Conservation (phyloP, 768 basidiomycete species). For the Rubroboletus satanas region DNA sequence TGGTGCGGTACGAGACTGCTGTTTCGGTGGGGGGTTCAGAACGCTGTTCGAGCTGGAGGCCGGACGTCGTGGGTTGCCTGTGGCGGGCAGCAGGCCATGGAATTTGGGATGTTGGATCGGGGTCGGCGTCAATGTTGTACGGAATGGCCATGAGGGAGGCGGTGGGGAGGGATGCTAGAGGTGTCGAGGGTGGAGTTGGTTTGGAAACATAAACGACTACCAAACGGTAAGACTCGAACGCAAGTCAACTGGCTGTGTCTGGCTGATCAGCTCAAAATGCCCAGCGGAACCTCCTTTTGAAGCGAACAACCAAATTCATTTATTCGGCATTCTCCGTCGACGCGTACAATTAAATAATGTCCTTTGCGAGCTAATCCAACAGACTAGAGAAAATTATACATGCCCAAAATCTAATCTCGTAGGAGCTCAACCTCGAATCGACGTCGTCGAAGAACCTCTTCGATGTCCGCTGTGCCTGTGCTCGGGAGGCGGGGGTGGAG, state of each 20-base stretch:
- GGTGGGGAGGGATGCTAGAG: neutral
- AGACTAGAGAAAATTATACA: constrained; percentile 14
- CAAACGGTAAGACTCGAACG: neutral
- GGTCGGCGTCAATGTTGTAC: constrained; percentile 48
- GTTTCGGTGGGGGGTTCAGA: constrained; percentile 20
- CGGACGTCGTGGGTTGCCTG: constrained; percentile 29
- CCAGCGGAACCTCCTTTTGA: constrained; percentile 17
- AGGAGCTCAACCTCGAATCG: constrained; percentile 29
- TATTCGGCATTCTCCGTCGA: constrained; percentile 26
- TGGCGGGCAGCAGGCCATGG: constrained; percentile 60
- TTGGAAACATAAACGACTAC: constrained; percentile 14
- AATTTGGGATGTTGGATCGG: constrained; percentile 77
- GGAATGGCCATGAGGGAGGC: constrained; percentile 55
- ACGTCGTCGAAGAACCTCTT: constrained; percentile 42
- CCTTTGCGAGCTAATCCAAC: constrained; percentile 25
- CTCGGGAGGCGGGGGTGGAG: constrained; percentile 33
- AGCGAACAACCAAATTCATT: neutral
- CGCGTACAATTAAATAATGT: neutral
- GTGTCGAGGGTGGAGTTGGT: neutral
- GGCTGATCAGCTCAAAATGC: neutral
- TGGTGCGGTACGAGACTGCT: constrained; percentile 29
- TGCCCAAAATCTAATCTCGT: neutral
- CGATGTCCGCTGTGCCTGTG: constrained; percentile 33
- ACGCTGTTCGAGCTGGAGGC: constrained; percentile 21
- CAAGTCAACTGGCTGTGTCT: neutral